These are phyloP conservation scores for Abrus pulchellus DNA, from an alignment of 306 rosid genomes.

Conservation along the genomic window DNA sequence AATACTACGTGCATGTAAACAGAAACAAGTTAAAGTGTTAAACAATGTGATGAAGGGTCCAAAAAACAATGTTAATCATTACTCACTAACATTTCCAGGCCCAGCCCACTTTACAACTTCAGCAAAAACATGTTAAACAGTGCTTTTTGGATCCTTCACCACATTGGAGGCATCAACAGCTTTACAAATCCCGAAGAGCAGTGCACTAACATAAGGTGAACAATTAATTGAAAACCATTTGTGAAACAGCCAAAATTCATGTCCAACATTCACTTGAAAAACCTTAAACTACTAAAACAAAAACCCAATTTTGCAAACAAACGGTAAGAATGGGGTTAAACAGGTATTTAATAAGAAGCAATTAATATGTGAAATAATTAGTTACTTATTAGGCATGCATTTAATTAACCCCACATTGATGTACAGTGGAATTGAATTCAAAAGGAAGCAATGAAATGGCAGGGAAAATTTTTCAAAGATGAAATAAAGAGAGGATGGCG, in stretches of 20 bases:
- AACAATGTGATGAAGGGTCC: too few relatives aligned
- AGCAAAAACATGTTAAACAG: neutral
- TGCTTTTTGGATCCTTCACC: neutral
- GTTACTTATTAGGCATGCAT: constrained; percentile 21
- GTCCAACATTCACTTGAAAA: too few relatives aligned
- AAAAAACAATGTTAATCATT: neutral
- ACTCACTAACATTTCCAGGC: neutral
- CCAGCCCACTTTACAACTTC: neutral
- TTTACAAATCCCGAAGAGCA: neutral
- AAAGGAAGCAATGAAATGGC: neutral
- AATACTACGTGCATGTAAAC: neutral
- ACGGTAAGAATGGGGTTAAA: too few relatives aligned
- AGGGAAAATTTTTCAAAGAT: neutral
- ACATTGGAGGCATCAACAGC: neutral
- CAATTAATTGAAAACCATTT: too few relatives aligned
- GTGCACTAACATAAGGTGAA: neutral
- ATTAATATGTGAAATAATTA: neutral
- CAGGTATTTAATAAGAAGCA: neutral
- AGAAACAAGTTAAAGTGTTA: neutral
- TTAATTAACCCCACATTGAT: neutral
- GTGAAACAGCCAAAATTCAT: too few relatives aligned
- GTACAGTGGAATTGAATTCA: neutral
- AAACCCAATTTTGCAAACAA: too few relatives aligned
- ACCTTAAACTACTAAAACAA: too few relatives aligned
- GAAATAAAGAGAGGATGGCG: neutral